Evolutionary conservation across 2,329 filamentous ascomycete species (phyloP).

Genomic region (Fusarium nematophilum): DNA sequence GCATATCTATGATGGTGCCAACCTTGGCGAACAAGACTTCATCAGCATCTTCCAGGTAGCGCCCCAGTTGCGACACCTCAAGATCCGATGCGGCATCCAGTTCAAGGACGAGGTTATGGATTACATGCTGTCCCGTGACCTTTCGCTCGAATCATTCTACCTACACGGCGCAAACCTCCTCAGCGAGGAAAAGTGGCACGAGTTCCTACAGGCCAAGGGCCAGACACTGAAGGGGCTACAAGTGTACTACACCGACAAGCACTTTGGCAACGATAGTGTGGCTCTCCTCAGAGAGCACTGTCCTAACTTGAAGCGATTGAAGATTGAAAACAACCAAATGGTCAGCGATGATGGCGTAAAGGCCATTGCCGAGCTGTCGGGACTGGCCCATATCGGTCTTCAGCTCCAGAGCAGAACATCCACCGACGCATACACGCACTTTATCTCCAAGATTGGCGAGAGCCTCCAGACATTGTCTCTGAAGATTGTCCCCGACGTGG

Average conservation of each 20-base stretch:
- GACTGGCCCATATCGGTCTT: constrained; percentile 80
- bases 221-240: constrained; percentile 74
- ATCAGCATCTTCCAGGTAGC: constrained; percentile 82
- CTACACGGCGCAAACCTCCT: constrained; percentile 88
- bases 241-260: constrained; percentile 84
- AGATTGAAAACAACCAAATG: constrained; percentile 83
- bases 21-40: constrained; percentile 80
- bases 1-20: constrained; percentile 68
- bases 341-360: constrained; percentile 74
- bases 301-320: constrained; percentile 77
- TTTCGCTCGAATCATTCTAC: constrained; percentile 77
- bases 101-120: constrained; percentile 88
- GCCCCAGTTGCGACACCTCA: constrained; percentile 75
- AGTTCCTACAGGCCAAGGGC: constrained; percentile 75
- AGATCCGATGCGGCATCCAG: constrained; percentile 87
- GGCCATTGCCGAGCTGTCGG: constrained; percentile 69
- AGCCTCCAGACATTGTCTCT: constrained; percentile 83
- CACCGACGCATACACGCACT: constrained; percentile 66
- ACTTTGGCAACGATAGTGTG: constrained; percentile 80
- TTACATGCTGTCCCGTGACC: constrained; percentile 80
- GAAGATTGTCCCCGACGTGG: constrained; percentile 71
- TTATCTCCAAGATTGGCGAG: constrained; percentile 72
- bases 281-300: constrained; percentile 71
- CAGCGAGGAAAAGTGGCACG: constrained; percentile 78
- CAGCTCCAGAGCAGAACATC: constrained; percentile 70